Conservation (phyloP, 148 eudicot genomes). For the Chenopodium formosanum region DNA sequence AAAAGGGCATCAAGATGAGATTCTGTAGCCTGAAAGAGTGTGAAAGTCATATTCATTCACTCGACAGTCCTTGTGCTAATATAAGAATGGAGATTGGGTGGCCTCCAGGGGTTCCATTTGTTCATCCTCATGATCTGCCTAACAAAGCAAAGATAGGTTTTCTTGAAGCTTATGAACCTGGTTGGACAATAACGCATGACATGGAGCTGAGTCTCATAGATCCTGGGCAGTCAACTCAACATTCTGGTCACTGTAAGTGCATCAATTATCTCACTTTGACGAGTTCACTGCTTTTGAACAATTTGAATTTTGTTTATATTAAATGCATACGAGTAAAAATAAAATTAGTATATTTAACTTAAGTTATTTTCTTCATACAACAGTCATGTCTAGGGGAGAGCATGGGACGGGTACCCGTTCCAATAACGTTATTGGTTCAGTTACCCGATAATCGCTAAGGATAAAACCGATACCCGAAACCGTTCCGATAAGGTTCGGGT, state of each 20-base stretch:
- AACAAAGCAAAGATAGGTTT: slow-evolving; percentile 97
- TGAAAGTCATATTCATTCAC: slow-evolving; percentile 73
- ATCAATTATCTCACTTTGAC: background rate
- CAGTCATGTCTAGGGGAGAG: too few relatives aligned
- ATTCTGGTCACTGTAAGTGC: slow-evolving; percentile 51
- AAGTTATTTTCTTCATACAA: too few relatives aligned
- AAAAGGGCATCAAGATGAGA: slow-evolving; percentile 90
- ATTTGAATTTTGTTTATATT: background rate
- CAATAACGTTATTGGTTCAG: too few relatives aligned
- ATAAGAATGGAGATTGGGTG: slow-evolving; percentile 93
- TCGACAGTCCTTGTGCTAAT: slow-evolving; percentile 87
- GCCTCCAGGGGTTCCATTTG: slow-evolving; percentile 98
- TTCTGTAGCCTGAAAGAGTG: slow-evolving; percentile 93
- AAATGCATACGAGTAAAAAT: background rate
- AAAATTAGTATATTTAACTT: too few relatives aligned
- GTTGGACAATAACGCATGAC: slow-evolving; percentile 93
- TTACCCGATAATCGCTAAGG: too few relatives aligned
- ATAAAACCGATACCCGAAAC: too few relatives aligned
- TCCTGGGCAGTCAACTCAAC: slow-evolving; percentile 67
- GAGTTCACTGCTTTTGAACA: background rate
- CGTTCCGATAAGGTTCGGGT: too few relatives aligned
- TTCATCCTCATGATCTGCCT: slow-evolving; percentile 99
- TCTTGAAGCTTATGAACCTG: slow-evolving; percentile 97
- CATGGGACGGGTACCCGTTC: too few relatives aligned
- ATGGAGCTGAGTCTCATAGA: slow-evolving; percentile 78